Percentiles rank a stretch among this genome's conserved stretches.
phyloP scores from a whole-genome alignment of 2,329 filamentous ascomycete species.

The Hypoxylon sp. region DNA sequence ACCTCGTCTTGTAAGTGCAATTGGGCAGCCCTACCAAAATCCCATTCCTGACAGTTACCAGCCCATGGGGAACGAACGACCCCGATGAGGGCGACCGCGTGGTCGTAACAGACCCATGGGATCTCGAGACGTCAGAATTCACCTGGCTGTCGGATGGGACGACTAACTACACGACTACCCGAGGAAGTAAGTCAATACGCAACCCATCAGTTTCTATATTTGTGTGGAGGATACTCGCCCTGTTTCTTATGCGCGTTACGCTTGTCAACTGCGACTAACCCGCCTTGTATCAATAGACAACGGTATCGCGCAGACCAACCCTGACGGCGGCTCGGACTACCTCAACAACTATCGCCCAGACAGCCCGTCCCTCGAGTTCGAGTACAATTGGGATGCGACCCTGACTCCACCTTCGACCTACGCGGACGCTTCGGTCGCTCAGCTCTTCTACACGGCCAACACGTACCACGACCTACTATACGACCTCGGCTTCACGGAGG shows the following conservation, averaged over 20 bases:
- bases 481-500: constrained; percentile 69
- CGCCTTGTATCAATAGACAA: constrained; percentile 60
- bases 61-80: constrained; percentile 69
- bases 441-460: constrained; percentile 74
- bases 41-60: constrained; percentile 42
- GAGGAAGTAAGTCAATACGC: constrained; percentile 60
- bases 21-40: not conserved
- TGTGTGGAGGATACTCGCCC: not conserved
- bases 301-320: constrained; percentile 68
- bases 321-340: constrained; percentile 60
- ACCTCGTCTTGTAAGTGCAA: constrained; percentile 65
- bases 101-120: constrained; percentile 65
- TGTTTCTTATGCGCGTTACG: not conserved
- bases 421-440: constrained; percentile 68
- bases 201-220: not conserved
- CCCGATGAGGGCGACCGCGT: constrained; percentile 64
- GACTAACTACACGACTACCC: constrained; percentile 65
- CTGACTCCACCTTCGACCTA: constrained; percentile 59
- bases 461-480: constrained; percentile 72
- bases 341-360: constrained; percentile 67
- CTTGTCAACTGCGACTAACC: constrained; percentile 15
- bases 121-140: constrained; percentile 63
- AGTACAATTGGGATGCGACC: constrained; percentile 60
- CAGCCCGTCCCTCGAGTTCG: constrained; percentile 61
- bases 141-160: constrained; percentile 67